A percentile compares a stretch with the other conserved stretches of the same genome.
These are phyloP conservation scores for Cercospora sesami DNA, from an alignment of 2,329 filamentous ascomycete species.

Conservation along the genomic window DNA sequence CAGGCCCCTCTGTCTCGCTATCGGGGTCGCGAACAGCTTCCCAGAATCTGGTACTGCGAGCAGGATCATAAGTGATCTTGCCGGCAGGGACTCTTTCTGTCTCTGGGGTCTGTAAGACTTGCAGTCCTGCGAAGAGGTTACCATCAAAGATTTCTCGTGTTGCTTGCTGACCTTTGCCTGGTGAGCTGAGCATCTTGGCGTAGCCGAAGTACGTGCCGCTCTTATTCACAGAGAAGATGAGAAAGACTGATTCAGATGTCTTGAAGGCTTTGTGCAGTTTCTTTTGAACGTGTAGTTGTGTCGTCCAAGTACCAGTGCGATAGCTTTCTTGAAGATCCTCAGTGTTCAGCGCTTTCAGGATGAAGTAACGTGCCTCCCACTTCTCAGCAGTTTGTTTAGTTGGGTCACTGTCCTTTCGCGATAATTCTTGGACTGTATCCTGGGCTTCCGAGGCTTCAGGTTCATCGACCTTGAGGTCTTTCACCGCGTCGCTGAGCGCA, in stretches of 20 bases:
- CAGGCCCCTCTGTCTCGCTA: slow-evolving; percentile 60
- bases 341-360: slow-evolving; percentile 87
- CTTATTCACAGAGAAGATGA: slow-evolving; percentile 95
- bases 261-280: slow-evolving; percentile 77
- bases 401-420: neutral
- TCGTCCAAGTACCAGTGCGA: slow-evolving; percentile 84
- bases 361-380: slow-evolving; percentile 68
- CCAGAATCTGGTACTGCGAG: slow-evolving; percentile 93
- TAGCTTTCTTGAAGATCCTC: slow-evolving; percentile 87
- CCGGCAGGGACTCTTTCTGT: slow-evolving; percentile 77
- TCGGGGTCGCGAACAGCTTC: slow-evolving; percentile 65
- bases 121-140: slow-evolving; percentile 39
- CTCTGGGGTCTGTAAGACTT: slow-evolving; percentile 69
- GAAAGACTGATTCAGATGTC: slow-evolving; percentile 77
- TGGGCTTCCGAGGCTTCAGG: neutral
- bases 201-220: slow-evolving; percentile 97
- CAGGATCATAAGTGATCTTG: slow-evolving; percentile 85
- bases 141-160: slow-evolving; percentile 58
- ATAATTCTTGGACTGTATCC: neutral
- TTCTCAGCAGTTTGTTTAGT: neutral
- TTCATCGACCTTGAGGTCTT: neutral
- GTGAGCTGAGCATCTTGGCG: slow-evolving; percentile 86
- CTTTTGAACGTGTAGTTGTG: slow-evolving; percentile 86
- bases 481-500: neutral
- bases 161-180: slow-evolving; percentile 34